Evolutionary conservation across 2,329 filamentous ascomycete species (phyloP).

Genomic region (Alternaria metachromatica): DNA sequence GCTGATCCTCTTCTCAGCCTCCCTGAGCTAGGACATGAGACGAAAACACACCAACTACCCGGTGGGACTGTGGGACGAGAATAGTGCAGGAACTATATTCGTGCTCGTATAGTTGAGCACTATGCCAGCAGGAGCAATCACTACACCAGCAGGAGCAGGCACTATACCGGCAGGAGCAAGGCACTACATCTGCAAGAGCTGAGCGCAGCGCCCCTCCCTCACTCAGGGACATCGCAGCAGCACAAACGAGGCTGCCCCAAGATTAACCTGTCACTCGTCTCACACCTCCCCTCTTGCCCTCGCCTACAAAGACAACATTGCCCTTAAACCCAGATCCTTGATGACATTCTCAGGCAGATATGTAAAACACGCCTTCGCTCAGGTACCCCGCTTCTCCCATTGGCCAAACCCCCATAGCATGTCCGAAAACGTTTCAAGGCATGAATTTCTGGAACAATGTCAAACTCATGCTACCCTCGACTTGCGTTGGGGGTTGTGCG

Average conservation of each 20-base stretch:
- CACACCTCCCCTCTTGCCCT: neutral
- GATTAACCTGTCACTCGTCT: constrained; percentile 1
- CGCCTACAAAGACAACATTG: neutral
- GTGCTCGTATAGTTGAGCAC: neutral
- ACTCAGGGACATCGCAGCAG: neutral
- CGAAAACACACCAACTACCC: neutral
- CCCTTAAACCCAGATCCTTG: neutral
- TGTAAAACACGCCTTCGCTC: neutral
- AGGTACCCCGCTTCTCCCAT: constrained; percentile 4
- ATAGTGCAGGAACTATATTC: neutral
- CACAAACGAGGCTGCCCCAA: neutral
- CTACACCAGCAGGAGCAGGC: neutral
- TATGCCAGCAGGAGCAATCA: neutral
- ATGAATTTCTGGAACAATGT: neutral
- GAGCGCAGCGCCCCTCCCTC: neutral
- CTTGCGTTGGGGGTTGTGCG: neutral
- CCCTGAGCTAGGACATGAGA: neutral
- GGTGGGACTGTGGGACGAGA: neutral
- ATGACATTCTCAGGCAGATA: neutral
- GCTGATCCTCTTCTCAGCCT: constrained; percentile 1
- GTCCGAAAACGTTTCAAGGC: constrained; percentile 4
- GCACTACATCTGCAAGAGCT: neutral
- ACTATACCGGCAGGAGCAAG: neutral
- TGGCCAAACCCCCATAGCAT: neutral
- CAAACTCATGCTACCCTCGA: constrained; percentile 2